Percentiles rank a stretch among this genome's conserved stretches.
These are phyloP conservation scores for Heritiera littoralis DNA, from an alignment of 345 rosid genomes.

Conservation along the genomic window DNA sequence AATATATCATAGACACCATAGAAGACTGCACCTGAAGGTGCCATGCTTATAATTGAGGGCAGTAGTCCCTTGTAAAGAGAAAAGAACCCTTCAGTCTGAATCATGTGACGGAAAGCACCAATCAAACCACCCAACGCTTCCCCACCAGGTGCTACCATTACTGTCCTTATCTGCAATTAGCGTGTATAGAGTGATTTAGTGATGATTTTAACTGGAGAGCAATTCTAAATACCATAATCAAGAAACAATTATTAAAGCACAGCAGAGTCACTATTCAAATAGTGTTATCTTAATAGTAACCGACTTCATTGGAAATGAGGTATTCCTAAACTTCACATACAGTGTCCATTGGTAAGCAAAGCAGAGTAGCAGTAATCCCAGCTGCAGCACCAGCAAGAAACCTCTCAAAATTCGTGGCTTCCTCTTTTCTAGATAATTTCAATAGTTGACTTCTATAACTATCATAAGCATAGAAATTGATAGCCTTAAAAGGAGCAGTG, in stretches of 20 bases:
- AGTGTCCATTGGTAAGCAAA: conserved; percentile 94
- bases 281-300: neutral
- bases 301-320: neutral
- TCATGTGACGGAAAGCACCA: conserved; percentile 77
- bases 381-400: conserved; percentile 93
- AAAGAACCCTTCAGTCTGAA: conserved; percentile 78
- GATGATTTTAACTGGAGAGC: neutral
- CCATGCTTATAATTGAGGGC: conserved; percentile 83
- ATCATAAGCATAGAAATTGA: conserved; percentile 93
- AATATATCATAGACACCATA: conserved; percentile 88
- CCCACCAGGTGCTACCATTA: conserved; percentile 91
- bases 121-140: conserved; percentile 82
- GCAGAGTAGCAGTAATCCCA: conserved; percentile 85
- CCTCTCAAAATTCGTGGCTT: conserved; percentile 81
- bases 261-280: neutral
- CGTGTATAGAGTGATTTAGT: neutral
- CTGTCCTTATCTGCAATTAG: conserved; percentile 66
- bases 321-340: conserved; percentile 45
- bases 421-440: conserved; percentile 65
- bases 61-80: conserved; percentile 89
- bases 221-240: neutral
- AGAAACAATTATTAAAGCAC: neutral
- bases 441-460: conserved; percentile 68
- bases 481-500: conserved; percentile 91
- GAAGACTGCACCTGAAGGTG: conserved; percentile 89